These are phyloP conservation scores for Fragaria iinumae DNA, from an alignment of 306 rosid genomes.

Conservation along the genomic window DNA sequence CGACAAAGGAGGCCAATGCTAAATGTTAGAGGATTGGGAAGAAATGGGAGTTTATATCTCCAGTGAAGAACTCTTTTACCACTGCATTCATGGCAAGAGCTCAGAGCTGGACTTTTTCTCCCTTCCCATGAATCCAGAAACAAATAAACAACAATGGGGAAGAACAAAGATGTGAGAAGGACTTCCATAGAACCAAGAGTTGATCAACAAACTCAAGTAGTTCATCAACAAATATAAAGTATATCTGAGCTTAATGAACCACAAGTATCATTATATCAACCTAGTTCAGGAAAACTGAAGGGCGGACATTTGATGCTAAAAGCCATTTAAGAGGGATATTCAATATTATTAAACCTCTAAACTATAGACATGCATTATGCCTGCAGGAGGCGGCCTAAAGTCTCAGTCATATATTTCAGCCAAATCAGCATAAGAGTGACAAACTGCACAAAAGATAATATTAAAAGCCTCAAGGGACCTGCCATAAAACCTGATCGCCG, in stretches of 20 bases:
- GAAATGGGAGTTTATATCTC: not conserved
- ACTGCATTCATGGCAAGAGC: not conserved
- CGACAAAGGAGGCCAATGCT: conserved; percentile 13
- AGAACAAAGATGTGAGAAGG: not conserved
- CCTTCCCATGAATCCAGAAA: not conserved
- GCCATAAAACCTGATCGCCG: conserved; percentile 71
- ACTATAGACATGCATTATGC: not conserved
- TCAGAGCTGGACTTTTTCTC: not conserved
- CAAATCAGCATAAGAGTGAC: conserved; percentile 2
- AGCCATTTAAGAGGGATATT: not conserved
- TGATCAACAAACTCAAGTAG: not conserved
- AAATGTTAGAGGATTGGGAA: not conserved
- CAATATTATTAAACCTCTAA: not conserved
- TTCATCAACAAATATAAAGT: not conserved
- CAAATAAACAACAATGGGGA: not conserved
- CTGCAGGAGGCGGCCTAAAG: not conserved
- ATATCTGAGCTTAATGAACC: not conserved
- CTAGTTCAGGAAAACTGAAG: not conserved
- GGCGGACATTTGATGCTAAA: not conserved
- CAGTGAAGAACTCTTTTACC: not conserved
- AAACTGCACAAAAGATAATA: not conserved
- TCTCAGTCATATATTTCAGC: not conserved
- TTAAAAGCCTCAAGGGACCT: conserved; percentile 12
- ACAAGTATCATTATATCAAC: not conserved
- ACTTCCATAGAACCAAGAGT: not conserved